Conservation (phyloP, 306 rosid genomes). For the Cotoneaster glaucophyllus region DNA sequence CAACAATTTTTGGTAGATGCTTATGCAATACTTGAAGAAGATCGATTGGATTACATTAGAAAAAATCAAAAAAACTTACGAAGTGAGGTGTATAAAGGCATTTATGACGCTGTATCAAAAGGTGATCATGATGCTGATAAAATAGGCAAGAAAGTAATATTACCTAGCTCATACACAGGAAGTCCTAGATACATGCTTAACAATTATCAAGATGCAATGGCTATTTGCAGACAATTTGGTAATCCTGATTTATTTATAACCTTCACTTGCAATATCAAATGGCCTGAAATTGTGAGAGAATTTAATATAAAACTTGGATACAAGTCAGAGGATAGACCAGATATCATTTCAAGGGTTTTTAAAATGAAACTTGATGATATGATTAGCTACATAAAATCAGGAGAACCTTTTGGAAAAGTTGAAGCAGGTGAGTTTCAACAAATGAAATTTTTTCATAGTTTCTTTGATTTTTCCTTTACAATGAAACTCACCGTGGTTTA, state of each 20-base stretch:
- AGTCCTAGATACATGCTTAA: background rate
- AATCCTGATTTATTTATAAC: background rate
- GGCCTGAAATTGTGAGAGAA: background rate
- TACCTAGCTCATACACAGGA: background rate
- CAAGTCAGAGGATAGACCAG: too few species aligned
- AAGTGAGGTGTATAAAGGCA: background rate
- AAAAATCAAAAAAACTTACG: too few species aligned
- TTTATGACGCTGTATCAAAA: too few species aligned
- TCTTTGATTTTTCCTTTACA: too few species aligned
- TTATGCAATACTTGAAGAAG: too few species aligned
- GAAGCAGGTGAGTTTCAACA: background rate
- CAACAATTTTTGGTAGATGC: background rate
- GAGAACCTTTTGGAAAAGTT: background rate
- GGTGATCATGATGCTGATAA: background rate
- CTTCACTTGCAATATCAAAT: background rate
- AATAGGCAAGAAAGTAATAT: background rate
- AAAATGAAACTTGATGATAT: too few species aligned
- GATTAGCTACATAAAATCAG: background rate
- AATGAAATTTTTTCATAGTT: too few species aligned
- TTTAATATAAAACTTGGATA: background rate
- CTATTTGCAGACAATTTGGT: background rate
- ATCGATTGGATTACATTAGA: too few species aligned
- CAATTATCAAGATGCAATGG: background rate
- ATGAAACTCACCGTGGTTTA: too few species aligned
- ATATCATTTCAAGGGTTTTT: too few species aligned